Conservation (phyloP, 2,329 filamentous ascomycete genomes). For the Trichoderma brevicompactum region DNA sequence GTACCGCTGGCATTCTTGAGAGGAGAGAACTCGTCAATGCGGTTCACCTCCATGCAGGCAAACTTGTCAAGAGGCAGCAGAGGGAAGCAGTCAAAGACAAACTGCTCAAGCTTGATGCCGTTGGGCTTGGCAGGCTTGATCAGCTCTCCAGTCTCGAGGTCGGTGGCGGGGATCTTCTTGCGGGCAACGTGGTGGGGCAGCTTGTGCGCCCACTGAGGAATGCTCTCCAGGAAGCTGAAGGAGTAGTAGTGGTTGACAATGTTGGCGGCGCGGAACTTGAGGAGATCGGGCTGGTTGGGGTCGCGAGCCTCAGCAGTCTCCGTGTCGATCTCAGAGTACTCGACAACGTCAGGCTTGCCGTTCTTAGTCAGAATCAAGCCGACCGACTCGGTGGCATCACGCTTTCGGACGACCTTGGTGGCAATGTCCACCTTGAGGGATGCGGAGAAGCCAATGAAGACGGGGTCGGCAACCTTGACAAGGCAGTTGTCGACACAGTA, state of each 20-base stretch:
- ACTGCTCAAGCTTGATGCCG: conserved; percentile 98
- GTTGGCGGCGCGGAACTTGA: conserved; percentile 97
- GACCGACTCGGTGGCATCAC: conserved; percentile 92
- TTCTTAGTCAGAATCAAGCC: conserved; percentile 95
- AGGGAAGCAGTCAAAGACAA: conserved; percentile 98
- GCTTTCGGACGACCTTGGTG: conserved; percentile 99
- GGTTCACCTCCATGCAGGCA: conserved; percentile 91
- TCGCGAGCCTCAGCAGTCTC: conserved; percentile 90
- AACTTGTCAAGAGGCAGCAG: conserved; percentile 85
- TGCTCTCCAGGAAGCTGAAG: conserved; percentile 86
- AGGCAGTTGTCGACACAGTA: conserved; percentile 99
- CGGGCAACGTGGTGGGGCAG: conserved; percentile 94
- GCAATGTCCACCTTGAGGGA: conserved; percentile 90
- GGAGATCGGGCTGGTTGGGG: conserved; percentile 74
- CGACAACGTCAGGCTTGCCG: conserved; percentile 93
- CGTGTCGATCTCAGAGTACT: conserved; percentile 95
- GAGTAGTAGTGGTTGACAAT: conserved; percentile 99
- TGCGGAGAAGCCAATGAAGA: conserved; percentile 92
- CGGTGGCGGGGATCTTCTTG: conserved; percentile 95
- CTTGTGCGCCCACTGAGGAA: conserved; percentile 82
- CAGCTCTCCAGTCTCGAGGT: conserved; percentile 74
- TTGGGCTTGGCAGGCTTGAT: conserved; percentile 95
- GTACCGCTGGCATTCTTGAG: conserved; percentile 88
- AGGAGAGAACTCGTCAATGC: conserved; percentile 97
- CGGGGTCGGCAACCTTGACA: conserved; percentile 96